Conservation (phyloP, 2,329 filamentous ascomycete genomes). For the Cladosporium cucumerinum region DNA sequence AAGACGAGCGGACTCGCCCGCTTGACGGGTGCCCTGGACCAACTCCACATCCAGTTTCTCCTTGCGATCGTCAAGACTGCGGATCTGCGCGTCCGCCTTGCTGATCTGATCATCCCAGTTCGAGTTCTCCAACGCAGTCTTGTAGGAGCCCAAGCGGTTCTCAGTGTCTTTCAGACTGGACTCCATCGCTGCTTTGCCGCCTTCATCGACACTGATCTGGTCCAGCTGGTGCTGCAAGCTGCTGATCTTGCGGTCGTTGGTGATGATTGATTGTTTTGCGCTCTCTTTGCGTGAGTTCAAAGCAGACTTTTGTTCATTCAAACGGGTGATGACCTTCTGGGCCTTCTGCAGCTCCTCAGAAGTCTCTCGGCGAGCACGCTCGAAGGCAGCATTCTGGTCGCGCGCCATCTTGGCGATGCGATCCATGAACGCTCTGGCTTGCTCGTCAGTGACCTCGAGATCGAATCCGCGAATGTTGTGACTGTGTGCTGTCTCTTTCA, state of each 20-base stretch:
- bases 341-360: conserved; percentile 70
- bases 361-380: conserved; percentile 69
- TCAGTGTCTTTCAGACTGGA: conserved; percentile 69
- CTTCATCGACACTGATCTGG: conserved; percentile 80
- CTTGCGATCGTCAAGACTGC: conserved; percentile 67
- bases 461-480: conserved; percentile 85
- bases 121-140: conserved; percentile 59
- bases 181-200: conserved; percentile 72
- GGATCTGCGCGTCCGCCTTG: conserved; percentile 62
- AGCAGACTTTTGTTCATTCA: conserved; percentile 70
- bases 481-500: conserved; percentile 71
- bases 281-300: conserved; percentile 71
- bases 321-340: conserved; percentile 66
- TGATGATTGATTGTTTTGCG: conserved; percentile 67
- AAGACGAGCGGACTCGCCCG: conserved; percentile 77
- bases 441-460: conserved; percentile 67
- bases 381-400: conserved; percentile 76
- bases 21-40: conserved; percentile 74
- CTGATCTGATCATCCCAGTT: conserved; percentile 70
- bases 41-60: conserved; percentile 75
- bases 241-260: conserved; percentile 68
- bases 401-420: conserved; percentile 69
- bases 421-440: conserved; percentile 73
- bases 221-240: conserved; percentile 66
- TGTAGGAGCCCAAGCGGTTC: conserved; percentile 58